These are phyloP conservation scores for Novymonas esmeraldas DNA, from an alignment of 208 protist species.

Conservation along the genomic window DNA sequence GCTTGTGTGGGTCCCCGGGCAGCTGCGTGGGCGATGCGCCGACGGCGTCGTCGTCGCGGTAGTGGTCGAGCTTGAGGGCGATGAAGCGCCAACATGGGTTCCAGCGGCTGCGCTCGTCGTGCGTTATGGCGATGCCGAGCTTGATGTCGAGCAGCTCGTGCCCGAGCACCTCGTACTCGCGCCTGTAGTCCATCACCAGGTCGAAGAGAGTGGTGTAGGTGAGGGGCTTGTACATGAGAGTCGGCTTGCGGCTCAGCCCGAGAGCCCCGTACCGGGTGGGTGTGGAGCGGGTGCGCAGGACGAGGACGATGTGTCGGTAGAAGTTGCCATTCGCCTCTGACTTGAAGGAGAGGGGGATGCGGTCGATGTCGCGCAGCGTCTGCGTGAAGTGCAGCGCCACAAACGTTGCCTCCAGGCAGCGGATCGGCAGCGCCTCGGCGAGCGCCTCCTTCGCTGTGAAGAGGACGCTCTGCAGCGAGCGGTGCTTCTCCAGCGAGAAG, in stretches of 20 bases:
- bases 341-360: conserved; percentile 91
- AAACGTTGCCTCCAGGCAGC: conserved; percentile 93
- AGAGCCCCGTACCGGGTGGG: conserved; percentile 67
- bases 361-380: conserved; percentile 66
- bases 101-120: conserved; percentile 48
- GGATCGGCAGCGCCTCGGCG: conserved; percentile 86
- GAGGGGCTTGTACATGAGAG: conserved; percentile 90
- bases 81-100: conserved; percentile 89
- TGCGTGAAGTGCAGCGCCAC: conserved; percentile 85
- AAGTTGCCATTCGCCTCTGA: conserved; percentile 60
- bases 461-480: conserved; percentile 84
- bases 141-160: conserved; percentile 88
- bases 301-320: conserved; percentile 90
- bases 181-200: conserved; percentile 88
- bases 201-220: conserved; percentile 67
- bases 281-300: conserved; percentile 39
- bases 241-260: conserved; percentile 85
- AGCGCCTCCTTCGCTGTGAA: conserved; percentile 83
- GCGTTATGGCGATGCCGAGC: conserved; percentile 79
- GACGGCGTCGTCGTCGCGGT: conserved; percentile 3
- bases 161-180: conserved; percentile 71
- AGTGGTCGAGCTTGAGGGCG: conserved; percentile 49
- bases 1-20: background rate
- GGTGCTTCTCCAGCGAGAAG: conserved; percentile 90
- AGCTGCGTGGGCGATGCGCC: background rate